Base-by-base conservation (phyloP, 768 basidiomycete species). In the Pleurotus sapidus region DNA sequence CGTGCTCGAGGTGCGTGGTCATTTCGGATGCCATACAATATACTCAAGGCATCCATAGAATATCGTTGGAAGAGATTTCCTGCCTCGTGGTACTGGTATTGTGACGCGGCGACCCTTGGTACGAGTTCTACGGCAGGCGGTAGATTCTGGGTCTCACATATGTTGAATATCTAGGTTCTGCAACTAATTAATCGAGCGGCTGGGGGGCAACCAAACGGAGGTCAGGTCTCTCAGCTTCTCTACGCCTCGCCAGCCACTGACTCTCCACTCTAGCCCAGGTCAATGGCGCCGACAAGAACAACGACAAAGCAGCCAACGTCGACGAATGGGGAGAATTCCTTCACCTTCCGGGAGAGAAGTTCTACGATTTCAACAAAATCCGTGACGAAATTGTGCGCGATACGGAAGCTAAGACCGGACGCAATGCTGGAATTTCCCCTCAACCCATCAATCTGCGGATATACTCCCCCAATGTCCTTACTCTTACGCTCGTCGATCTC, bases 281-380 rank as follows among this genome's bases (percentile, higher is more conserved):
- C 20, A 78, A 79, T 60, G 81, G 78, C 23, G 70, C 74, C 49
- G 81, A 81, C 50, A 76, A 80, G 63, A 77, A 77, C 9, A 68
- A 73, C 27, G 91, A 91, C 74, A 86, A 88, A 60, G 77, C 83
- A 25, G 92, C 89, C 72, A 98, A 98, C 70, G 78, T 86, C 56
- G 87, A 97, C 64, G 97, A 98, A 72, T 99, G 97, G 97, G 97
- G 96, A 64, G 97, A 99, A 74, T 99, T 99, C 81, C 79, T 98
- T 27, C 94, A 95, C 65, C 82, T 98, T 39, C 97, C 96, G 0
- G 91, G 91, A 59, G 91, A 98, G 77, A 99, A 98, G 75, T 95
- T 98, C 74, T 93, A 88, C 71, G 96, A 99, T 77, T 99, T 99
- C 76, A 81, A 86, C 73, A 95, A 97, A 80, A 97, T 98, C 69